A percentile compares a stretch with the other conserved stretches of the same genome.
These are phyloP conservation scores for Yamadazyma songkhlaensis DNA, from an alignment of 1,139 yeast species.

Conservation along the genomic window DNA sequence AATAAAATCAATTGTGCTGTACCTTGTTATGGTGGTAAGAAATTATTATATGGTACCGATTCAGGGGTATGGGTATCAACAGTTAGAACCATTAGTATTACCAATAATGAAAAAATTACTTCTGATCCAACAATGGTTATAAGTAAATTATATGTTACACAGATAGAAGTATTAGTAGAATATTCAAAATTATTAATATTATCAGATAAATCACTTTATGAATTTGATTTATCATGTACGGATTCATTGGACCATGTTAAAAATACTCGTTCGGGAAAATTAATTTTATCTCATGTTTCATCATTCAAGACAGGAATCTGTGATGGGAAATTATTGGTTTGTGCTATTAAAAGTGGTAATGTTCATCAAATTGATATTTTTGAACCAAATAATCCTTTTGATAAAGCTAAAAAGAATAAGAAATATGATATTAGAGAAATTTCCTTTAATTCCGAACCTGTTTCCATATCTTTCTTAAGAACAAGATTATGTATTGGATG, in stretches of 20 bases:
- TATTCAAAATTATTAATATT: conserved; percentile 80
- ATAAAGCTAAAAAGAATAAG: conserved; percentile 54
- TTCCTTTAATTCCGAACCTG: conserved; percentile 81
- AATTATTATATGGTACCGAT: conserved; percentile 87
- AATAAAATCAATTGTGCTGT: conserved; percentile 85
- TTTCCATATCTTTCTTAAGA: conserved; percentile 85
- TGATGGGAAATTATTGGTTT: conserved; percentile 81
- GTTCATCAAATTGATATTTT: conserved; percentile 79
- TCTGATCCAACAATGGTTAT: conserved; percentile 78
- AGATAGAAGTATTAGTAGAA: conserved; percentile 89
- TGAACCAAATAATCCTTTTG: conserved; percentile 67
- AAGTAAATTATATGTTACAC: conserved; percentile 75
- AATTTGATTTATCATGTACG: conserved; percentile 68
- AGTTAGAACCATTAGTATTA: conserved; percentile 43
- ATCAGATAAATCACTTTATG: conserved; percentile 77
- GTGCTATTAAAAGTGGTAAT: conserved; percentile 80
- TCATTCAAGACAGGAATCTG: conserved; percentile 93
- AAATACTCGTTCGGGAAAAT: conserved; percentile 73
- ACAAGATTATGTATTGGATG: conserved; percentile 92
- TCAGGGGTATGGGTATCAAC: conserved; percentile 85
- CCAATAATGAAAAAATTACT: conserved; percentile 50
- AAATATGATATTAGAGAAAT: conserved; percentile 74
- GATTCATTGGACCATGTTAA: conserved; percentile 71
- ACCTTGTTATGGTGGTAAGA: conserved; percentile 93
- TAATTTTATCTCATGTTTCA: conserved; percentile 77